phyloP scores from a whole-genome alignment of 768 basidiomycete genomes.

The Russula ochroleuca region DNA sequence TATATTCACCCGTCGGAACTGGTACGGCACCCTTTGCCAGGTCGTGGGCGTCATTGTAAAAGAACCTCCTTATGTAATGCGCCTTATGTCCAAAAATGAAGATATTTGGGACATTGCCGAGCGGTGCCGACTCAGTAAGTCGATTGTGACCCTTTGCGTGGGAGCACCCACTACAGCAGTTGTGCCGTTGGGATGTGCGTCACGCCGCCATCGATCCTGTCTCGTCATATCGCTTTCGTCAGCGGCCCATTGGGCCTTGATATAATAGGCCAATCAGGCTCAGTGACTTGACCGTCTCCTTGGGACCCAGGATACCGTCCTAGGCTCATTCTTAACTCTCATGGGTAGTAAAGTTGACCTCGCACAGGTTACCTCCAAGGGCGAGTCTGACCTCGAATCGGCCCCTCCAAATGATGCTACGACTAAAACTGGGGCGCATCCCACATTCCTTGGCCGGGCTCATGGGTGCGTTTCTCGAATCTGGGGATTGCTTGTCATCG shows the following conservation, averaged over 20 bases:
- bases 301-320: not conserved
- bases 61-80: not conserved
- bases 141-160: not conserved
- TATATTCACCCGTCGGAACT: not conserved
- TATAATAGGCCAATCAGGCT: not conserved
- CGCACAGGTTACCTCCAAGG: not conserved
- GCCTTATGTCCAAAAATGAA: not conserved
- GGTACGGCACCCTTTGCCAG: too few species aligned
- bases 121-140: not conserved
- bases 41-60: too few species aligned
- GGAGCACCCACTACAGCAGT: not conserved
- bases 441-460: not conserved
- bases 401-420: not conserved
- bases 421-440: not conserved
- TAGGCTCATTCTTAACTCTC: not conserved
- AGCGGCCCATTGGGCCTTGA: not conserved
- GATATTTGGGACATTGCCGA: not conserved
- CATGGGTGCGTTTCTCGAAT: constrained; percentile 7
- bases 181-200: too few species aligned
- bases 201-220: not conserved
- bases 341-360: constrained; percentile 5
- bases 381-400: constrained; percentile 2
- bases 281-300: not conserved
- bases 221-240: constrained; percentile 17
- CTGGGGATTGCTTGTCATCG: not conserved